Percentiles rank a stretch among this genome's conserved stretches.
Conservation (phyloP, 2,329 filamentous ascomycete species). For the Calonectria multiphialidica region DNA sequence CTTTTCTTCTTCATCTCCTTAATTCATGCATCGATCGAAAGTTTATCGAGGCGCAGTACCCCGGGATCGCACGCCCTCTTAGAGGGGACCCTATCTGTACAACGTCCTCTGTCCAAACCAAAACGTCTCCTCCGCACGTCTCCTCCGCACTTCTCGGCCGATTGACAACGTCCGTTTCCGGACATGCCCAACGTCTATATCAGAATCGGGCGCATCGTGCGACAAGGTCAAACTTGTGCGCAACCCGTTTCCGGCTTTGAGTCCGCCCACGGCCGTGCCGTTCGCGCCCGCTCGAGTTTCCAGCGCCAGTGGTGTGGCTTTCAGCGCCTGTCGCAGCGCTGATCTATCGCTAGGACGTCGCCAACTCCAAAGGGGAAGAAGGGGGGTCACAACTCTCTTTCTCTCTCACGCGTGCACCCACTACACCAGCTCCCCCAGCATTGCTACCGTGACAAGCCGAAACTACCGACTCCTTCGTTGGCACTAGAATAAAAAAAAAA, state of each 20-base stretch:
- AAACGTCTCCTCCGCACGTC: conserved; percentile 3
- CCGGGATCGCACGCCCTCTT: background rate
- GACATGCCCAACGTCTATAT: background rate
- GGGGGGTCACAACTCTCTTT: background rate
- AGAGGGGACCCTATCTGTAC: background rate
- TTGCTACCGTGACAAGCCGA: background rate
- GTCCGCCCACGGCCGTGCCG: background rate
- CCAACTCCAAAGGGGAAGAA: background rate
- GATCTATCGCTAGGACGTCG: background rate
- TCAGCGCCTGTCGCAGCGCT: background rate
- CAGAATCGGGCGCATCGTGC: background rate
- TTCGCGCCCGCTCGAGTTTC: background rate
- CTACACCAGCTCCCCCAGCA: background rate
- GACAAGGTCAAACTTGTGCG: background rate
- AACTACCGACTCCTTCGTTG: background rate
- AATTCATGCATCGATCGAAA: too few species aligned
- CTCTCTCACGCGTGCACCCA: background rate
- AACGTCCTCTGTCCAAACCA: background rate
- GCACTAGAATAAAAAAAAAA: background rate
- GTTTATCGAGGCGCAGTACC: background rate
- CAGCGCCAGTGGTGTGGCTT: background rate
- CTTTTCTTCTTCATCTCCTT: background rate
- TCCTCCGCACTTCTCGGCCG: conserved; percentile 21
- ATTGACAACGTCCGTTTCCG: conserved; percentile 5
- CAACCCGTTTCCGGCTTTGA: background rate